Conservation (phyloP, 1,139 yeast species). For the Geotrichum klebahnii region DNA sequence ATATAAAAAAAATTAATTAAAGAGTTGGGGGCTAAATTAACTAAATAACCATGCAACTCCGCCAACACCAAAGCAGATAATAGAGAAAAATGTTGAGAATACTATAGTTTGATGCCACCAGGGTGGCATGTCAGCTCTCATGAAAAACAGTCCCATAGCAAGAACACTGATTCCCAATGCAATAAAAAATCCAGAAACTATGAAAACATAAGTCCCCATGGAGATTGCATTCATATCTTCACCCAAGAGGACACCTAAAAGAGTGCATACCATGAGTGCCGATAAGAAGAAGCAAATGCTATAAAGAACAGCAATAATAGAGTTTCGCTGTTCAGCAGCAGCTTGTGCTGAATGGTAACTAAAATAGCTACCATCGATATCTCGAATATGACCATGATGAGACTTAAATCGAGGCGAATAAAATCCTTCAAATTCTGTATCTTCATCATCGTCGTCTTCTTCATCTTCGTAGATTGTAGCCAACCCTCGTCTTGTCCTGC, state of each 20-base stretch:
- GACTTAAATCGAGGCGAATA: slow-evolving; percentile 31
- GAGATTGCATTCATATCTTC: slow-evolving; percentile 35
- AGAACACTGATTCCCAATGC: slow-evolving; percentile 40
- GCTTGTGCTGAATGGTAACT: slow-evolving; percentile 1
- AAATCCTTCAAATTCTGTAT: slow-evolving; percentile 20
- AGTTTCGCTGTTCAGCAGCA: slow-evolving; percentile 42
- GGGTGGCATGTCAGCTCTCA: slow-evolving; percentile 41
- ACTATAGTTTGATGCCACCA: slow-evolving; percentile 45
- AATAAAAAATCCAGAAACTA: slow-evolving; percentile 37
- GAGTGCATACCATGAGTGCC: slow-evolving; percentile 46
- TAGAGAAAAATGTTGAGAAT: slow-evolving; percentile 39
- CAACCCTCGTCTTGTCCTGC: slow-evolving; percentile 20
- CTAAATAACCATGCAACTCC: slow-evolving; percentile 41
- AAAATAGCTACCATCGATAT: slow-evolving; percentile 12
- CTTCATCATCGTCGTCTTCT: slow-evolving; percentile 22
- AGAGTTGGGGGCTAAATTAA: not conserved
- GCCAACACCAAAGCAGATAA: slow-evolving; percentile 47
- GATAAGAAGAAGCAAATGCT: slow-evolving; percentile 44
- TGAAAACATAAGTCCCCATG: slow-evolving; percentile 30
- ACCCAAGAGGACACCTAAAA: slow-evolving; percentile 46
- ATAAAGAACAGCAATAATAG: slow-evolving; percentile 47
- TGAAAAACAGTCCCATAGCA: slow-evolving; percentile 43
- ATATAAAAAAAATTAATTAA: not conserved
- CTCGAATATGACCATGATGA: slow-evolving; percentile 15
- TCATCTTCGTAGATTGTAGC: slow-evolving; percentile 20